phyloP scores from a whole-genome alignment of 495 filamentous ascomycete species.

The Podospora conica region DNA sequence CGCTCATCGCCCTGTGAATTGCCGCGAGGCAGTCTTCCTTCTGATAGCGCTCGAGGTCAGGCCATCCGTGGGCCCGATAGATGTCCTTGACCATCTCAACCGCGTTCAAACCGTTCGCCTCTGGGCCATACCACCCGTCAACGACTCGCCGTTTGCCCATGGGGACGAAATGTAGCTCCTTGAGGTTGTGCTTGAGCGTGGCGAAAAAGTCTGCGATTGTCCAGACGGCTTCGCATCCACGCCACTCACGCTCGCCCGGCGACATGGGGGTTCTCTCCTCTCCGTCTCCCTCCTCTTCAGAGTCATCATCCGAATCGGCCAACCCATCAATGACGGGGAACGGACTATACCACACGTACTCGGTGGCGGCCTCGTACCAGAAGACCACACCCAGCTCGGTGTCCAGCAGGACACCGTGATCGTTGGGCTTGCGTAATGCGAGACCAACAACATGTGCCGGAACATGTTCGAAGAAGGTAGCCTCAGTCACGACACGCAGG shows the following conservation, averaged over 20 bases:
- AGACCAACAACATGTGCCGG: constrained; percentile 18
- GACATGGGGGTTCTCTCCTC: neutral
- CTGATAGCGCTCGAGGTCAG: constrained; percentile 17
- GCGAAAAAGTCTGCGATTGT: constrained; percentile 19
- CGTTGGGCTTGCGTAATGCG: constrained; percentile 1
- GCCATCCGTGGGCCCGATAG: constrained; percentile 20
- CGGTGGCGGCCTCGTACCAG: constrained; percentile 13
- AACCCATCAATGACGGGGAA: neutral
- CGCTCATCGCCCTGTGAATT: constrained; percentile 1
- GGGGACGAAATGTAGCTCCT: constrained; percentile 12
- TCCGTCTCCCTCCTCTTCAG: neutral
- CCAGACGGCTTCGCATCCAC: constrained; percentile 10
- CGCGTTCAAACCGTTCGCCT: neutral
- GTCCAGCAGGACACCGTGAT: constrained; percentile 19
- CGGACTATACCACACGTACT: neutral
- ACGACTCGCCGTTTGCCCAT: constrained; percentile 5
- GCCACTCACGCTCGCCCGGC: constrained; percentile 10
- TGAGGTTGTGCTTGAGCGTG: constrained; percentile 16
- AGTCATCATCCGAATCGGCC: neutral
- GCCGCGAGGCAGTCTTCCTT: constrained; percentile 18
- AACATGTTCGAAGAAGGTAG: constrained; percentile 6
- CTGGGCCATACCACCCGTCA: neutral
- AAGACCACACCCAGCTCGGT: constrained; percentile 19
- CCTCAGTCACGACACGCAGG: constrained; percentile 3
- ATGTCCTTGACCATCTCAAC: constrained; percentile 16